These are phyloP conservation scores for Lactarius vividus DNA, from an alignment of 768 basidiomycete species.

Conservation along the genomic window DNA sequence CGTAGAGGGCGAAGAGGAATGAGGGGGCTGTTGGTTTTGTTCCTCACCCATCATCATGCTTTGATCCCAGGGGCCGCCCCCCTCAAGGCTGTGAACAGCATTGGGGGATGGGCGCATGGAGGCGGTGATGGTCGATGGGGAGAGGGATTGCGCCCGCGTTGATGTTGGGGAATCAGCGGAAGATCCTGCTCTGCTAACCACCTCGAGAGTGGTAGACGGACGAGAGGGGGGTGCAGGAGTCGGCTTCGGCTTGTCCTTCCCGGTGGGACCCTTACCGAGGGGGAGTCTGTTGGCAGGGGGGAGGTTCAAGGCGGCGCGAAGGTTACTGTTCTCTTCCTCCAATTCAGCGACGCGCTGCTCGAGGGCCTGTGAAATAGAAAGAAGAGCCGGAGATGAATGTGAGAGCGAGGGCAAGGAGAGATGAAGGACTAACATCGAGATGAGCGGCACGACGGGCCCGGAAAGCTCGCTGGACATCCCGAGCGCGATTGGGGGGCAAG, in stretches of 20 bases:
- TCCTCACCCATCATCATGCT: slow-evolving; percentile 50
- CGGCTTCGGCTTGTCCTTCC: slow-evolving; percentile 71
- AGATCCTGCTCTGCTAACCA: slow-evolving; percentile 25
- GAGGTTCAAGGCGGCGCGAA: slow-evolving; percentile 69
- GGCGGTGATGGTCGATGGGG: slow-evolving; percentile 55
- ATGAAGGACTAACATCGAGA: slow-evolving; percentile 55
- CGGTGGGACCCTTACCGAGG: slow-evolving; percentile 83
- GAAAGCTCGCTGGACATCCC: slow-evolving; percentile 89
- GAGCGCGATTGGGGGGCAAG: slow-evolving; percentile 75
- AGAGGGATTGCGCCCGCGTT: slow-evolving; percentile 56
- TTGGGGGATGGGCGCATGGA: slow-evolving; percentile 39
- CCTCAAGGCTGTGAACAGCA: slow-evolving; percentile 43
- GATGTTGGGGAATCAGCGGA: slow-evolving; percentile 42
- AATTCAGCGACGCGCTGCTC: slow-evolving; percentile 79
- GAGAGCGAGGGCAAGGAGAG: slow-evolving; percentile 33
- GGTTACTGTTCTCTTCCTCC: slow-evolving; percentile 76
- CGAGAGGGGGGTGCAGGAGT: slow-evolving; percentile 17
- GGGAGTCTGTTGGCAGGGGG: slow-evolving; percentile 70
- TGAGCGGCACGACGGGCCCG: slow-evolving; percentile 86
- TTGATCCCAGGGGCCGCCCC: slow-evolving; percentile 55
- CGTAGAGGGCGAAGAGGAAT: slow-evolving; percentile 40
- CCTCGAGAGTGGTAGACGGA: slow-evolving; percentile 21
- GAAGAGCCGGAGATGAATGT: slow-evolving; percentile 31
- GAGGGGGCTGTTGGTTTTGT: slow-evolving; percentile 33
- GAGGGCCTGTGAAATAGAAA: slow-evolving; percentile 53